Conservation (phyloP, 345 rosid species). For the Populus simonii region DNA sequence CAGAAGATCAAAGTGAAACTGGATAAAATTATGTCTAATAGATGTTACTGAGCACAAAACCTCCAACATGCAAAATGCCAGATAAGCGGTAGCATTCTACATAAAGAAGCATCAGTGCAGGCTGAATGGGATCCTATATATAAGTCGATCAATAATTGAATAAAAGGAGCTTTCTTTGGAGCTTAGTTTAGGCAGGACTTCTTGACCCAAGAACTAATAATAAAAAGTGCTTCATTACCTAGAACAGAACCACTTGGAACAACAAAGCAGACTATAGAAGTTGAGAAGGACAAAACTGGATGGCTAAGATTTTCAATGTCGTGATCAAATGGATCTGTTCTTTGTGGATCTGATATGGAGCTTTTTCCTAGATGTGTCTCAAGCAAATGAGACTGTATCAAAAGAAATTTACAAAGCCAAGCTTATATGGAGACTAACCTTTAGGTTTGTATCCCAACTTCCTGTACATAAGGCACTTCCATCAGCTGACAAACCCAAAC, state of each 20-base stretch:
- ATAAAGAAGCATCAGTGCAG: neutral
- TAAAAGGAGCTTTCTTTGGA: neutral
- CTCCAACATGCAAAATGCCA: neutral
- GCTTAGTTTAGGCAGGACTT: neutral
- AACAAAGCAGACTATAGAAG: neutral
- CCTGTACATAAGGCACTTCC: conserved; percentile 99
- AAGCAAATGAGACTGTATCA: neutral
- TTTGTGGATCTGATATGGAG: neutral
- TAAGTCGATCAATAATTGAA: neutral
- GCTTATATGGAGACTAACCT: conserved; percentile 48
- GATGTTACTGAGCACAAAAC: neutral
- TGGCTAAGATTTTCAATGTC: neutral
- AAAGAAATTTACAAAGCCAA: neutral
- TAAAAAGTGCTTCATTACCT: neutral
- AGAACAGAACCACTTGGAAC: neutral
- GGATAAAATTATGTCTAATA: neutral
- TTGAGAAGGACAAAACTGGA: neutral
- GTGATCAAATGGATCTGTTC: neutral
- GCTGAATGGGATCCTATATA: neutral
- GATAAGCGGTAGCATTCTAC: neutral
- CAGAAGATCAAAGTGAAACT: neutral
- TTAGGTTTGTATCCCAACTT: conserved; percentile 93
- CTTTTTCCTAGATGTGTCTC: neutral
- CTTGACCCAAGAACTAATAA: neutral
- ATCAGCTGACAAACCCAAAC: conserved; percentile 92